Base-by-base conservation (phyloP, 495 filamentous ascomycete species). In the Viridothelium virens region DNA sequence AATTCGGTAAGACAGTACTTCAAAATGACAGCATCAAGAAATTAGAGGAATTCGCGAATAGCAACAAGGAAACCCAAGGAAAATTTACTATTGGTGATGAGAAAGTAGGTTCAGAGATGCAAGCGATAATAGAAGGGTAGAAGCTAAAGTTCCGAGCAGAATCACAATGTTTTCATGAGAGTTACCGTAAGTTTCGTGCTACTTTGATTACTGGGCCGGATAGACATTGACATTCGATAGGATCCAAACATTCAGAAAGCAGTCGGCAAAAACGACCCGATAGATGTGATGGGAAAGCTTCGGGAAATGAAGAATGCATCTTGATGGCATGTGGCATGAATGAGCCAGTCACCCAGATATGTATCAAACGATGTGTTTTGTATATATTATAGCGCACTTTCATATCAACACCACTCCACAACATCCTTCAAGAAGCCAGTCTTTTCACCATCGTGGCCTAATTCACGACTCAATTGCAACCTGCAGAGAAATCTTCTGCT, bases 31-130 rank as follows among this genome's bases (percentile, higher is more conserved):
- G 91, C 0, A 85, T 96, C 65, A 86, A 88, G 82, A 88, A 87
- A 69, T 79, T 98, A 37, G 77, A 86, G 63, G 79, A 83, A 0
- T 96, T 92, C 76, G 90, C 91, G 5, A 84, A 90, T 25, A 79
- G 82, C 63, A 91, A 96, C 74, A 77, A 86, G 79, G 83, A 96
- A 77, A 97, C 94, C 64, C 91, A 96, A 78, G 94, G 94, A 33
- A 92, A 91, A 74, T 97, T 96, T 70, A 98, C 94, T 0, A 97
- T 98, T 76, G 92, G 90, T 0, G 92, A 98, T 75, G 94, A 98
- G 77, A 98, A 98, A 88, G 91, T 92, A 77, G 70, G 77, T n/a
- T 1, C 61, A 33, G 66, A 1, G 38, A 38, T 61, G 10, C 12
- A n/a, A 34, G 59, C 25, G 47, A 41, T 16, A 34, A 3, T 34